Base-by-base conservation (phyloP, 192 early-diverging fungal genomes). In the Coemansia sp. region DNA sequence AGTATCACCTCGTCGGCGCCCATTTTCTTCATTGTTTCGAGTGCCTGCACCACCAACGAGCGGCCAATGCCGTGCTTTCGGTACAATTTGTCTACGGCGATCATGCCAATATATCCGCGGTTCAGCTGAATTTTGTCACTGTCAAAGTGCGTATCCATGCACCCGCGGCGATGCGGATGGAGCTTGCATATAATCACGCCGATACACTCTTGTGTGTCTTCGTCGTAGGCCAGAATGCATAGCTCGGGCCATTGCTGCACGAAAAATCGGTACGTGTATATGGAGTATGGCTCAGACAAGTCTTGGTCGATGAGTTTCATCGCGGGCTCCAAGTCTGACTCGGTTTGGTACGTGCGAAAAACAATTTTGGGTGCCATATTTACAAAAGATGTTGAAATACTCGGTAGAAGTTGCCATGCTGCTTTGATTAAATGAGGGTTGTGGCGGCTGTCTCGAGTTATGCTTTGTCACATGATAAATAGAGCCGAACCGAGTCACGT, bases 101-200 rank as follows among this genome's bases (percentile, higher is more conserved):
- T 83, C 97, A 99, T 99, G 45, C 88, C 97, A 57, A 99, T 97
- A 73, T 99, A 99, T 1, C 97, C 97, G n/a, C 95, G 81, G 32
- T 57, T 62, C 32, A 75, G 29, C 7, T 19, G 8, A 12, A 43
- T 19, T 27, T 57, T 65, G 2, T 59, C 63, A 35, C 27, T 38
- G 1, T 23, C 38, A 60, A 73, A 73, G 19, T 69, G 57, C 4
- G 39, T 56, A 19, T 74, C 75, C 43, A 61, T 22, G 54, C 27
- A 52, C 2, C 69, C 56, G 9, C 73, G 62, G 6, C 70, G 48
- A n/a, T 82, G 79, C 25, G 57, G 25, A 53, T 96, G 93, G n/a
- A 96, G 68, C 73, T 91, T 92, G 69, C 92, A 94, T 8, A 98
- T 88, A 35, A 98, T 87, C 19, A 92, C 92, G 4, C 97, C 97